Evolutionary conservation across 2,329 filamentous ascomycete genomes (phyloP).

Genomic region (Paecilomyces formosus): DNA sequence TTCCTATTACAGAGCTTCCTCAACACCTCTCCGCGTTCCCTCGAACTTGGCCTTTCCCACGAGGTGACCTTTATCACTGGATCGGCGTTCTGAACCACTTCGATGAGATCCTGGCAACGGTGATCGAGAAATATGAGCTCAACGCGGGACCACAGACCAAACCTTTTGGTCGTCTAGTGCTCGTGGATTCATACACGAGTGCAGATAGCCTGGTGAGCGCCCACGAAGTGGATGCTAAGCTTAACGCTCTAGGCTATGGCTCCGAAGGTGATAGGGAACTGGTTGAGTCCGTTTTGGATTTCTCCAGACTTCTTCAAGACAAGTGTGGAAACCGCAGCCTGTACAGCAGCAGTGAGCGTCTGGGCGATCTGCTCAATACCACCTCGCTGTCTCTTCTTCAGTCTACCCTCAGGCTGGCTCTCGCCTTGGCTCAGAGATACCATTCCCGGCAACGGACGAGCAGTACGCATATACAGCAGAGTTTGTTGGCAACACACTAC

Average conservation of each 20-base stretch:
- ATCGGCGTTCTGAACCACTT: conserved; percentile 90
- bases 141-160: conserved; percentile 71
- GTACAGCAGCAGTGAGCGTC: conserved; percentile 84
- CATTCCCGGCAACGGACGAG: conserved; percentile 74
- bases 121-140: conserved; percentile 73
- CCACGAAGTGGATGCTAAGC: conserved; percentile 46
- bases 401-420: conserved; percentile 68
- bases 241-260: conserved; percentile 57
- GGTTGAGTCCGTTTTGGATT: conserved; percentile 70
- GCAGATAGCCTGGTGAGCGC: conserved; percentile 51
- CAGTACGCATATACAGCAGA: conserved; percentile 60
- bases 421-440: conserved; percentile 86
- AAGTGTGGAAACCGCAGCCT: conserved; percentile 96
- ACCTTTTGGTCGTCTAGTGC: conserved; percentile 52
- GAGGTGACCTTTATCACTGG: conserved; percentile 97
- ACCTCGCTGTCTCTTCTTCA: conserved; percentile 74
- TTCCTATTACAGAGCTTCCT: conserved; percentile 68
- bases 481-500: conserved; percentile 76
- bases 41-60: conserved; percentile 85
- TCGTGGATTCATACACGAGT: conserved; percentile 45
- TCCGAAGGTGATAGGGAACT: conserved; percentile 73
- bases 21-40: conserved; percentile 72
- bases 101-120: conserved; percentile 75
- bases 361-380: conserved; percentile 84
- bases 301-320: conserved; percentile 80